phyloP scores from a whole-genome alignment of 1,284 basidiomycete genomes.

The Sanghuangporus baumii region DNA sequence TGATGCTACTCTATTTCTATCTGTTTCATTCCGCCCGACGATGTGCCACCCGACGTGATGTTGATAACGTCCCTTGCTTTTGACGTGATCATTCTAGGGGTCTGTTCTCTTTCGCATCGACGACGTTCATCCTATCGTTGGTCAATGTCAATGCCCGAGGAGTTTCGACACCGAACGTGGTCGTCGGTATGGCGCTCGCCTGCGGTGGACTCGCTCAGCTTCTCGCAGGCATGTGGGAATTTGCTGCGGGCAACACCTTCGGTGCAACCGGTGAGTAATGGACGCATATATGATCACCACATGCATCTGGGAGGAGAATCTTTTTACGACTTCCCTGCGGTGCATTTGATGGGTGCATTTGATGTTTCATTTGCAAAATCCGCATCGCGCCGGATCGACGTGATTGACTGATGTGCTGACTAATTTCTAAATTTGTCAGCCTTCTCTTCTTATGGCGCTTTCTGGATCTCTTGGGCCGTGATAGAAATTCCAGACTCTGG shows the following conservation, averaged over 20 bases:
- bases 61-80: neutral
- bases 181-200: conserved; percentile 81
- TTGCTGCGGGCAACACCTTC: conserved; percentile 68
- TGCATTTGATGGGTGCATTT: neutral
- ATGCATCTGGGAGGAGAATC: neutral
- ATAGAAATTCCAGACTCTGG: conserved; percentile 62
- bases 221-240: conserved; percentile 76
- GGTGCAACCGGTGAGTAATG: conserved; percentile 57
- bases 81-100: conserved; percentile 35
- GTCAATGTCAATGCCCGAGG: conserved; percentile 54
- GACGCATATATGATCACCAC: neutral
- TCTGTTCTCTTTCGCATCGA: conserved; percentile 68
- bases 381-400: neutral
- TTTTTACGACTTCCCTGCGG: neutral
- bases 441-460: conserved; percentile 78
- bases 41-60: neutral
- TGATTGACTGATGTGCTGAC: conserved; percentile 1
- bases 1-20: neutral
- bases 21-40: neutral
- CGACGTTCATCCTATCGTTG: conserved; percentile 66
- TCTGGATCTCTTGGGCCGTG: conserved; percentile 76
- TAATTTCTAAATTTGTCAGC: conserved; percentile 37
- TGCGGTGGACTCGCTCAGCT: conserved; percentile 81
- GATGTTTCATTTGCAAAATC: neutral
- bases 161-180: conserved; percentile 58